These are phyloP conservation scores for Rhizopogon salebrosus DNA, from an alignment of 768 basidiomycete genomes.

Conservation along the genomic window DNA sequence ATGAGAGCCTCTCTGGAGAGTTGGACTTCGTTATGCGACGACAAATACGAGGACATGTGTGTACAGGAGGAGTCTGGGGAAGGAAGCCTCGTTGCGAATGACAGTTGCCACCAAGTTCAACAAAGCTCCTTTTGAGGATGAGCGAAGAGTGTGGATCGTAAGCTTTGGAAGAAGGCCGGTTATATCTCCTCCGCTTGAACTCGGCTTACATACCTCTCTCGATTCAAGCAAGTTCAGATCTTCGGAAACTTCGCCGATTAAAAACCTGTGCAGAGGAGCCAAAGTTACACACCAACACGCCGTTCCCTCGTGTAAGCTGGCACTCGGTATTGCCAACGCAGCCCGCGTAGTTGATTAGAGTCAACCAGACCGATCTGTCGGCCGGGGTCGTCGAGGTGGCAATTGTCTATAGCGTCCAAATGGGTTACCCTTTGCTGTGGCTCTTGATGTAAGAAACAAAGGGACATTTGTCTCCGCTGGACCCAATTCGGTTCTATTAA, in stretches of 20 bases:
- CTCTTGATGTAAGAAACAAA: neutral
- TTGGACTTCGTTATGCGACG: slow-evolving; percentile 30
- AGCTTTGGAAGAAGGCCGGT: neutral
- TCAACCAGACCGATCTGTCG: too few species aligned
- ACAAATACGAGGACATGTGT: slow-evolving; percentile 11
- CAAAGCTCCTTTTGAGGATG: neutral
- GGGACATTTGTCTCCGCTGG: neutral
- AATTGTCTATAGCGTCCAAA: neutral
- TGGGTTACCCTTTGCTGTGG: neutral
- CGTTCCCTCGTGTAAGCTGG: neutral
- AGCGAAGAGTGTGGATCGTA: neutral
- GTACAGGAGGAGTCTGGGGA: too few species aligned
- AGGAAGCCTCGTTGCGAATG: neutral
- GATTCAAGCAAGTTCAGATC: neutral
- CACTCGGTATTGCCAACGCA: neutral
- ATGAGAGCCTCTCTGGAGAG: slow-evolving; percentile 32
- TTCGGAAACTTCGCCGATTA: neutral
- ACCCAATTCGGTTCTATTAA: neutral
- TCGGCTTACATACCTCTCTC: neutral
- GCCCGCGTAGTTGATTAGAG: neutral
- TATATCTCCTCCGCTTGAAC: neutral
- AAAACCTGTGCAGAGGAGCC: neutral
- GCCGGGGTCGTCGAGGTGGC: neutral
- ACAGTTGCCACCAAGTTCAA: neutral
- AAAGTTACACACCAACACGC: neutral